Evolutionary conservation across 495 filamentous ascomycete genomes (phyloP), one percentile per base, ranked within the genome.

Genomic region (Talaromyces proteolyticus): DNA sequence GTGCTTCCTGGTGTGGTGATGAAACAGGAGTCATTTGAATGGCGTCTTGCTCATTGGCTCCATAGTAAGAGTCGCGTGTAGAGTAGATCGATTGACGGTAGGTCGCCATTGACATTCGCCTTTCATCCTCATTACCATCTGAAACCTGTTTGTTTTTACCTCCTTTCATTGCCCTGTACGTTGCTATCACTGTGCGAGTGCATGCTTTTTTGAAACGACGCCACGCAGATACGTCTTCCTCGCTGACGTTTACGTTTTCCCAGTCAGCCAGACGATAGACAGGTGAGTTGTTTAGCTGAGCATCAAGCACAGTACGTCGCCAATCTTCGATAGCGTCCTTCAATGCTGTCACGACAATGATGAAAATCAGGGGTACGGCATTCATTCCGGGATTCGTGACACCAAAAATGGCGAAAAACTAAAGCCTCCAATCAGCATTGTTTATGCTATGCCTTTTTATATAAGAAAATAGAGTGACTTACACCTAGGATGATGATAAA

Each of bases 301-400:
- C 95, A 61, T 99, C 94, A 17, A 95, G 82, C 19, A 90, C 77
- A 2, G 91, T 96, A 65, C 94, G 79, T 51, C 94, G 81, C 76
- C 89, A 96, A 74, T 99, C 94, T 68, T 99, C 94, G 54, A 97
- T 88, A n/a, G 85, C 93, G 62, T 99, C 94, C 69, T 97, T 99
- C 57, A 96, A 72, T 4, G 88, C 83, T 7, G 94, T 99, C 42
- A 97, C 77, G 53, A 82, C 71, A n/a, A 99, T 72, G 66, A 99
- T 99, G 57, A 96, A 83, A 58, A 97, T 95, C 59, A 99, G 68
- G 42, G 94, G 94, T 23, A 92, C 88, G 5, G 91, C 82, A 64
- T 91, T 92, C 23, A 99, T 72, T 22, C 85, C 94, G 19, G 94
- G 91, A 64, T 95, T 94, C 22, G 84, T 78, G 52, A 85, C 91